These are phyloP conservation scores for Trichoderma harzianum DNA, from an alignment of 2,329 filamentous ascomycete genomes.

Conservation along the genomic window DNA sequence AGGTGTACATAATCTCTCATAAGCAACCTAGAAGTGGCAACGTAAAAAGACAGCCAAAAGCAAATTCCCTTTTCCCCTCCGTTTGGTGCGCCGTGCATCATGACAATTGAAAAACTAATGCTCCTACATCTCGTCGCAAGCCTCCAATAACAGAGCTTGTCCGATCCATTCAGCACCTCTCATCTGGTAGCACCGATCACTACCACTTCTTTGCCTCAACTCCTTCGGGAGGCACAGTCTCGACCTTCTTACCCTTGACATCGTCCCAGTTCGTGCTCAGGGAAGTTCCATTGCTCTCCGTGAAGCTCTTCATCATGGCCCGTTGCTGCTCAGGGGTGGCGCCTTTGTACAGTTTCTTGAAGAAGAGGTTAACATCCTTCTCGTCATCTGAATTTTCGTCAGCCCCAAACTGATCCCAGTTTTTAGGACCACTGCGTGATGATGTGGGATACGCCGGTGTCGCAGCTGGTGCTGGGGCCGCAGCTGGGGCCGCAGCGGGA, in stretches of 20 bases:
- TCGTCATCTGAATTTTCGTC: constrained; percentile 50
- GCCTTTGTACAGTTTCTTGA: constrained; percentile 80
- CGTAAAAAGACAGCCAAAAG: neutral
- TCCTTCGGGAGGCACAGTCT: constrained; percentile 71
- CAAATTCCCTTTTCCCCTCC: neutral
- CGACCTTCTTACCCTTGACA: constrained; percentile 68
- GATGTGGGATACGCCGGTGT: constrained; percentile 78
- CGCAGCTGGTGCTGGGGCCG: neutral
- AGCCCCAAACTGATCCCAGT: constrained; percentile 78
- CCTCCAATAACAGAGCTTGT: neutral
- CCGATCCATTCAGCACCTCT: neutral
- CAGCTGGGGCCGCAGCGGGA: neutral
- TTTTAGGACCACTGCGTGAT: constrained; percentile 75
- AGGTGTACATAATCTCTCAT: neutral
- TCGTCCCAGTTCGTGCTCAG: constrained; percentile 91
- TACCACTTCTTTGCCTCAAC: constrained; percentile 73
- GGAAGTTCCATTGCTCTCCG: constrained; percentile 88
- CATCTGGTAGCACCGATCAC: constrained; percentile 16
- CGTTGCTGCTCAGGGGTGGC: constrained; percentile 76
- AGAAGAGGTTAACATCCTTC: constrained; percentile 73
- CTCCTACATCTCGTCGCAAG: neutral
- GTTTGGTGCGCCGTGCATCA: neutral
- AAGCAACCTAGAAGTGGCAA: neutral
- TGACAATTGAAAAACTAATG: neutral
- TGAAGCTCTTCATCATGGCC: constrained; percentile 97